A percentile compares a stretch with the other conserved stretches of the same genome.
These are phyloP conservation scores for Eimeria praecox DNA, from an alignment of 169 alveolate species.

Conservation along the genomic window DNA sequence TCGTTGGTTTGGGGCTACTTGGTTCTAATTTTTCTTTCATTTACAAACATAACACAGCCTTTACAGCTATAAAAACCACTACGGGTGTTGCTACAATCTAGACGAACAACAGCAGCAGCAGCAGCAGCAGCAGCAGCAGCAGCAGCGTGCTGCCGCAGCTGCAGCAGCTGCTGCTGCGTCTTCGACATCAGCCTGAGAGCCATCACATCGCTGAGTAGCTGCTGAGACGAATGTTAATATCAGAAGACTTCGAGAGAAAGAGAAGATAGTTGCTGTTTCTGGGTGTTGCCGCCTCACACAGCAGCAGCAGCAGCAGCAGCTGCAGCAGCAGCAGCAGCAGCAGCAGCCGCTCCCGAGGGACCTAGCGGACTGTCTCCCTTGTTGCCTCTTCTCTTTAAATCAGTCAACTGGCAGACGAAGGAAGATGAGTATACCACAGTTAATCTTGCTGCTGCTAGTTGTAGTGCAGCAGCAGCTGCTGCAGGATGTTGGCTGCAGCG, in stretches of 20 bases:
- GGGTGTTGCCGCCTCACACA: neutral
- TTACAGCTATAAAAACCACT: neutral
- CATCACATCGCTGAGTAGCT: neutral
- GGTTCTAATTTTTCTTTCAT: neutral
- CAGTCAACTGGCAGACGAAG: neutral
- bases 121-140: neutral
- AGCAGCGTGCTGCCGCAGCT: neutral
- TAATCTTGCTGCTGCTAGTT: neutral
- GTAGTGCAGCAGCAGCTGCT: conserved; percentile 1
- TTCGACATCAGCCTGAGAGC: neutral
- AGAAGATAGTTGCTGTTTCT: neutral
- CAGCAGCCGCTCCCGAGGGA: neutral
- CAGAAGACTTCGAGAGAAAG: neutral
- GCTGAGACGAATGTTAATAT: neutral
- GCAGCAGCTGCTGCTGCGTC: neutral
- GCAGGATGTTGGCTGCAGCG: conserved; percentile 1
- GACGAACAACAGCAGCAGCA: neutral
- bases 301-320: neutral
- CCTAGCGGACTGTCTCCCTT: neutral
- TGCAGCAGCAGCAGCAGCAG: conserved; percentile 1
- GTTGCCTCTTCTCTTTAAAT: neutral
- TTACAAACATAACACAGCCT: neutral
- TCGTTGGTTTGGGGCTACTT: neutral
- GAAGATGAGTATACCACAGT: neutral
- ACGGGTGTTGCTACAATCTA: neutral